Base-by-base conservation (phyloP, 2,329 filamentous ascomycete species). In the Cercospora sp. region DNA sequence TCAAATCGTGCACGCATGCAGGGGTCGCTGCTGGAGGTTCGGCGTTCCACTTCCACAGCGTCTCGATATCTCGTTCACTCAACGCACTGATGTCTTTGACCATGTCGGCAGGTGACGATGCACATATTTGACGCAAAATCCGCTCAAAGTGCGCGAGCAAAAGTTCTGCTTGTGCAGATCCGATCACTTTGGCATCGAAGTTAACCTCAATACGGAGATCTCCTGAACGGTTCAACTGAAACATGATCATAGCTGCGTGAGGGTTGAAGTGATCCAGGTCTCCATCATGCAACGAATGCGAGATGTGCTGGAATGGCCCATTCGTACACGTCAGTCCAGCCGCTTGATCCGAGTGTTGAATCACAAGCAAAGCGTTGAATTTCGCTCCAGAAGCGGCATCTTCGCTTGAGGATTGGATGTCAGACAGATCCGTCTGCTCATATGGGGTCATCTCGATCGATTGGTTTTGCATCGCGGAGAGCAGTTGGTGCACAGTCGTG, bases 371-470 rank as follows among this genome's bases (percentile, higher is more conserved):
- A 13, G 60, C 48, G 53, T 67, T 64, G 60, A 64, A 67, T 28
- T 26, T 59, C 3, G 61, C 55, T n/a, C 53, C 60, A n/a, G n/a
- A 28, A 26, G 12, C 28, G 28, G 61, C 61, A 36, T 67, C 60
- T 20, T 57, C 42, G 18, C 58, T 66, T 9, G 58, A 51, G n/a
- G n/a, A 30, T 16, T 61, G 64, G 8, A 66, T 66, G 10, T 66
- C 64, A 60, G 26, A 18, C 64, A 70, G 18, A 0, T 63, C 65
- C 23, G 36, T 67, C 26, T 69, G 68, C 55, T 69, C 68, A 30
- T 64, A 70, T 7, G 68, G 63, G 9, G 60, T 70, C 66, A 68
- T 70, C 10, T 66, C 63, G 13, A 68, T 48, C 5, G 60, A 53
- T 36, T 68, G 66, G 20, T 30, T 28, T 18, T 70, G 68, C 16